Evolutionary conservation across 2,329 filamentous ascomycete genomes (phyloP).

Genomic region (Daldinia sp.): DNA sequence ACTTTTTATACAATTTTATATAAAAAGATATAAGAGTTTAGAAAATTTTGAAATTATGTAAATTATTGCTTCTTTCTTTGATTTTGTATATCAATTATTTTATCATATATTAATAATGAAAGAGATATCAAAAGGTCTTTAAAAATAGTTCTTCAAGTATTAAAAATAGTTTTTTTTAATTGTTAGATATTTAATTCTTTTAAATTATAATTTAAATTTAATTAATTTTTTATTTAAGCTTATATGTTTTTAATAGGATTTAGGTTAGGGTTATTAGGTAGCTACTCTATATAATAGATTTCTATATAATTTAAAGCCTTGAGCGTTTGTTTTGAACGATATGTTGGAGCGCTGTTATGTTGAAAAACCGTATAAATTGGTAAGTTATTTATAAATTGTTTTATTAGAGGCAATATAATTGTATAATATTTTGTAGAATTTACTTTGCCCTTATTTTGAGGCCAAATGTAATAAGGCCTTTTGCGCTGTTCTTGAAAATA

Average conservation of each 20-base stretch:
- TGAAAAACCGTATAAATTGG: neutral
- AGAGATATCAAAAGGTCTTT: neutral
- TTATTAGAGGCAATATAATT: neutral
- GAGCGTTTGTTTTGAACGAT: neutral
- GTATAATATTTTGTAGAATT: neutral
- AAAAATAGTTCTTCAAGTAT: neutral
- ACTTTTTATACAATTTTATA: neutral
- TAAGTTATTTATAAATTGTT: neutral
- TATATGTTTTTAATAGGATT: neutral
- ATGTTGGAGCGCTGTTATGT: neutral
- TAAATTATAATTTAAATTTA: neutral
- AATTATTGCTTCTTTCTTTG: neutral
- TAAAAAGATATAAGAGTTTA: neutral
- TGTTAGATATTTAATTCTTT: neutral
- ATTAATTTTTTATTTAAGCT: neutral
- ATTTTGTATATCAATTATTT: neutral
- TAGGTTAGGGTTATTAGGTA: neutral
- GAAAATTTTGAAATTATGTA: neutral
- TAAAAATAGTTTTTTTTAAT: neutral
- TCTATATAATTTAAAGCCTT: neutral
- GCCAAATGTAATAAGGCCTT: neutral
- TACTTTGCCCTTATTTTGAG: neutral
- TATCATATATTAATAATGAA: neutral
- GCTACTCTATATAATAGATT: neutral
- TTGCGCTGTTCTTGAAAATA: neutral